phyloP scores from a whole-genome alignment of 2,329 filamentous ascomycete species.

The Magnaporthiopsis incrustans region DNA sequence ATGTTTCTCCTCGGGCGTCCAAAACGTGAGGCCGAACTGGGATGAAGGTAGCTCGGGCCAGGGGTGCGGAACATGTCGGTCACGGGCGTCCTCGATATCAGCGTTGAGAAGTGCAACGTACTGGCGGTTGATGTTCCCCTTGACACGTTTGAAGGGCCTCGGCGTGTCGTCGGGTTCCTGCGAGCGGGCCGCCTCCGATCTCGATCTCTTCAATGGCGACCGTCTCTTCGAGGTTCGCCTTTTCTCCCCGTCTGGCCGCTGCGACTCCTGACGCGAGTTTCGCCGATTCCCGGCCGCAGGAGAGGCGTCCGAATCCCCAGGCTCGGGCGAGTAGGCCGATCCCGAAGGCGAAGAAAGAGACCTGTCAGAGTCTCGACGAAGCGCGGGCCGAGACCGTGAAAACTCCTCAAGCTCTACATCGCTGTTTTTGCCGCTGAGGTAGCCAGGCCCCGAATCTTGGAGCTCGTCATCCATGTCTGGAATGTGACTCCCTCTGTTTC shows the following conservation, averaged over 20 bases:
- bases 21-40: constrained; percentile 62
- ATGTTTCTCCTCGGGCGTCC: constrained; percentile 65
- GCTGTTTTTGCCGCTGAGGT: not conserved
- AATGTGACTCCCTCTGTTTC: not conserved
- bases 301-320: not conserved
- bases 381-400: not conserved
- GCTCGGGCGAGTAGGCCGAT: not conserved
- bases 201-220: constrained; percentile 1
- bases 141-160: constrained; percentile 37
- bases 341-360: constrained; percentile 1
- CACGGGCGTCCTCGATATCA: constrained; percentile 46
- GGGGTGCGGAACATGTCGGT: constrained; percentile 24
- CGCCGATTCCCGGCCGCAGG: not conserved
- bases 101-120: constrained; percentile 48
- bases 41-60: constrained; percentile 29
- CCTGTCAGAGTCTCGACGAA: not conserved
- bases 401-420: not conserved
- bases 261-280: not conserved
- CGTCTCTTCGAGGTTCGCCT: not conserved
- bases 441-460: not conserved
- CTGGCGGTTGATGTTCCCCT: constrained; percentile 31
- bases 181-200: constrained; percentile 3
- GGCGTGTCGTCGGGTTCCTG: not conserved
- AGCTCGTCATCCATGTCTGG: not conserved
- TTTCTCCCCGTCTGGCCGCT: not conserved